A percentile compares a stretch with the other conserved stretches of the same genome.
Conservation (phyloP, 2,329 filamentous ascomycete species). For the Rhexocercosporidium sp. region DNA sequence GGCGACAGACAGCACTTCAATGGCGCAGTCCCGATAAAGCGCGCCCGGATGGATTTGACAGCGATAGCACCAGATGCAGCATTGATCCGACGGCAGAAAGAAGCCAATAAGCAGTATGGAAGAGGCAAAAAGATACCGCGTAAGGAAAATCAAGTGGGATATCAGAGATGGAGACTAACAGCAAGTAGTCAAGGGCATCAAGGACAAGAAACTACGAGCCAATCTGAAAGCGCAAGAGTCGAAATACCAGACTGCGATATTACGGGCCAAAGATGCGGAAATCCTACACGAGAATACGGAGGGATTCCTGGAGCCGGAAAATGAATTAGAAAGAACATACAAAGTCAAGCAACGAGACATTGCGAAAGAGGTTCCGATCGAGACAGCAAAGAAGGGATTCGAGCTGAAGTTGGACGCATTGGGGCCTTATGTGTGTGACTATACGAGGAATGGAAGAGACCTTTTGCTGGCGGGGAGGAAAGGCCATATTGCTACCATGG, state of each 20-base stretch:
- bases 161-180: neutral
- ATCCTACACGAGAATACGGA: conserved; percentile 86
- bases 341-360: conserved; percentile 92
- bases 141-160: conserved; percentile 6
- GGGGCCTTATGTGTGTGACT: conserved; percentile 88
- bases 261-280: conserved; percentile 93
- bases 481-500: conserved; percentile 94
- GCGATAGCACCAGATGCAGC: conserved; percentile 36
- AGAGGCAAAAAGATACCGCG: conserved; percentile 75
- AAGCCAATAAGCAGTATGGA: conserved; percentile 80
- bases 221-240: conserved; percentile 80
- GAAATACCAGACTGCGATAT: conserved; percentile 80
- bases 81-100: conserved; percentile 53
- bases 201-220: conserved; percentile 87
- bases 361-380: conserved; percentile 71
- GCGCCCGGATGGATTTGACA: conserved; percentile 55
- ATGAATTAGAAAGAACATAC: conserved; percentile 88
- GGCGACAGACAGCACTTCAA: conserved; percentile 46
- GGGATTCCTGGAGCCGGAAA: conserved; percentile 88
- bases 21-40: conserved; percentile 57
- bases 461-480: conserved; percentile 86
- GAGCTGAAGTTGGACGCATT: conserved; percentile 82
- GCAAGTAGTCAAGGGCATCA: conserved; percentile 58
- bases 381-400: conserved; percentile 91
- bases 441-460: conserved; percentile 86